phyloP scores from a whole-genome alignment of 2,329 filamentous ascomycete genomes.

The Fusarium piperis region DNA sequence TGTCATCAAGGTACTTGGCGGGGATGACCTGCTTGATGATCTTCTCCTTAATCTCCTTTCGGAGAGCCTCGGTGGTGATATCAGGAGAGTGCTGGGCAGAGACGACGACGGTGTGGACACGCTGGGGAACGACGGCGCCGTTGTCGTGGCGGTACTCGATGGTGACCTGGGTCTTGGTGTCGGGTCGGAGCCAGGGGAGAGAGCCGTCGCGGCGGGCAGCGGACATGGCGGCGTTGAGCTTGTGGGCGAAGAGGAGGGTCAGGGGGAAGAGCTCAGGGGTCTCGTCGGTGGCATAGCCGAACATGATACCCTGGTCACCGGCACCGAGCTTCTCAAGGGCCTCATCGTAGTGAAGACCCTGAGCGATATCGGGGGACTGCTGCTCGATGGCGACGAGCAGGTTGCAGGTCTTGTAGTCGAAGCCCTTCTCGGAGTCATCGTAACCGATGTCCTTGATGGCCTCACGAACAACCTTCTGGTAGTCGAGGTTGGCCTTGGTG shows the following conservation, averaged over 20 bases:
- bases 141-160: conserved; percentile 98
- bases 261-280: conserved; percentile 96
- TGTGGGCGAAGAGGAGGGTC: conserved; percentile 93
- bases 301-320: conserved; percentile 99
- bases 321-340: conserved; percentile 97
- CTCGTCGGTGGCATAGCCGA: conserved; percentile 99
- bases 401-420: conserved; percentile 99
- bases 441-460: conserved; percentile 99
- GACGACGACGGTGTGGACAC: conserved; percentile 96
- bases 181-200: conserved; percentile 93
- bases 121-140: conserved; percentile 89
- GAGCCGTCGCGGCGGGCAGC: conserved; percentile 86
- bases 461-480: conserved; percentile 95
- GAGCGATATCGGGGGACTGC: conserved; percentile 98
- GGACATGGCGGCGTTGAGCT: conserved; percentile 96
- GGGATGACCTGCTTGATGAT: conserved; percentile 97
- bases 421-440: conserved; percentile 95
- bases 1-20: conserved; percentile 87
- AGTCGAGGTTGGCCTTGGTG: conserved; percentile 94
- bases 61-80: conserved; percentile 90
- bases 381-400: conserved; percentile 98
- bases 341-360: conserved; percentile 98
- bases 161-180: conserved; percentile 99
- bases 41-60: conserved; percentile 96
- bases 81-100: conserved; percentile 92